Base-by-base conservation (phyloP, 495 filamentous ascomycete species). In the Lentithecium fluviatile region DNA sequence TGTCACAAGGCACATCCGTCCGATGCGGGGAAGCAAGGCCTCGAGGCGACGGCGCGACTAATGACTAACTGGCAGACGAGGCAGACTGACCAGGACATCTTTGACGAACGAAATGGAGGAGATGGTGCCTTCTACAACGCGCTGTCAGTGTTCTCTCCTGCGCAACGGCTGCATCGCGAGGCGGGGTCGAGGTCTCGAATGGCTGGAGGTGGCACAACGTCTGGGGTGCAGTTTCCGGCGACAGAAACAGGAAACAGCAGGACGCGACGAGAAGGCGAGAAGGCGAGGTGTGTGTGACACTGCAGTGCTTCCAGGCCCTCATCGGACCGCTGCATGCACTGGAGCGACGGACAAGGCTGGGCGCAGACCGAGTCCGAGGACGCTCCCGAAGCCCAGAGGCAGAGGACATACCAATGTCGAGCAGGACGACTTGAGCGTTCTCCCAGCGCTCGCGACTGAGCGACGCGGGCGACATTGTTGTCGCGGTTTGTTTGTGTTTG, bases 81-180 rank as follows among this genome's bases (percentile, higher is more conserved):
- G 23, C n/a, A 47, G 24, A 53, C 84, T 80, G 78, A 88, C 85
- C 73, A 88, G 74, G 58, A 82, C 80, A 65, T 87, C 83, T 73
- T 87, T 87, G 73, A 88, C 85, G 71, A 88, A 88, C 67, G 82
- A 83, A 65, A 88, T 87, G 67, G 82, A 82, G 67, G 83, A 87
- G 52, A 88, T 81, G 23, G 85, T 88, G 60, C 85, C 85, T 76
- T 88, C 85, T 88, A 52, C 29, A 50, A 51, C 24, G 13, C 50
- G 13, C 24, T 32, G 64, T 69, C 52, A 69, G 64, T 60, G 12
- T 38, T 8, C 21, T 47, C 17, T 49, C 51, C 32, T 20, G 53
- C 45, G 54, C 56, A 24, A 43, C 23, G 42, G 37, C 46, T 25
- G 21, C 5, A 24, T 42, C 11, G 24, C 37, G 54, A 52, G 52